Percentiles rank a stretch among this genome's conserved stretches.
phyloP scores from a whole-genome alignment of 1,139 yeast genomes.

The Saccharomyces hybrid region DNA sequence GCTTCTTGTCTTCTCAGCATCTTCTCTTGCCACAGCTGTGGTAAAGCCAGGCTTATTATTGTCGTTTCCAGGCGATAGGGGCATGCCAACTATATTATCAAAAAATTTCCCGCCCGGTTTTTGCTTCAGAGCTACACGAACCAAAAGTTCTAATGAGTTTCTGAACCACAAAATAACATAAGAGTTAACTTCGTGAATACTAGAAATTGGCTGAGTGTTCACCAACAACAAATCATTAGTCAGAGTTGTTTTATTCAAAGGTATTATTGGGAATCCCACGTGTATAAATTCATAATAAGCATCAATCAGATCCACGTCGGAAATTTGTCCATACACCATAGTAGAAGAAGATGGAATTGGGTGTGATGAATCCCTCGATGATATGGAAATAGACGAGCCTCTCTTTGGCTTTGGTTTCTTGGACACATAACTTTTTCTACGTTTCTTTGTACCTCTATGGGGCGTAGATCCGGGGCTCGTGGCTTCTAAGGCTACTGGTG shows the following conservation, averaged over 20 bases:
- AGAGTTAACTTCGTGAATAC: conserved; percentile 36
- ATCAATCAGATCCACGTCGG: conserved; percentile 30
- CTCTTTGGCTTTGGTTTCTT: conserved; percentile 1
- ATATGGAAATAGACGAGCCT: conserved; percentile 7
- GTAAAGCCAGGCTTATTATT: conserved; percentile 1
- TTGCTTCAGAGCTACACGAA: conserved; percentile 35
- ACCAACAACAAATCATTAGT: conserved; percentile 31
- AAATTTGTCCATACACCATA: conserved; percentile 25
- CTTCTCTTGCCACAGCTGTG: not conserved
- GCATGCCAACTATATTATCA: conserved; percentile 10
- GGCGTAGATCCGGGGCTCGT: not conserved
- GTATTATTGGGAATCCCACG: conserved; percentile 49
- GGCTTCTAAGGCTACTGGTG: not conserved
- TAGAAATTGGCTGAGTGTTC: conserved; percentile 31
- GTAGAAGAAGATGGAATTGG: conserved; percentile 5
- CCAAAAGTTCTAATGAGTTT: conserved; percentile 42
- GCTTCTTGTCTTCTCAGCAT: not conserved
- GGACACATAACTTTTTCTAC: not conserved
- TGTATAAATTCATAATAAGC: conserved; percentile 50
- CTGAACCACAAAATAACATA: conserved; percentile 45
- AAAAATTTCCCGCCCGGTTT: conserved; percentile 13
- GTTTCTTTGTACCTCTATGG: conserved; percentile 3
- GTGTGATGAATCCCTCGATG: conserved; percentile 9
- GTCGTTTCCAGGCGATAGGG: conserved; percentile 3
- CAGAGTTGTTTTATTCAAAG: conserved; percentile 39